phyloP scores from a whole-genome alignment of 2,329 filamentous ascomycete species.

The Alternaria triticimaculans region DNA sequence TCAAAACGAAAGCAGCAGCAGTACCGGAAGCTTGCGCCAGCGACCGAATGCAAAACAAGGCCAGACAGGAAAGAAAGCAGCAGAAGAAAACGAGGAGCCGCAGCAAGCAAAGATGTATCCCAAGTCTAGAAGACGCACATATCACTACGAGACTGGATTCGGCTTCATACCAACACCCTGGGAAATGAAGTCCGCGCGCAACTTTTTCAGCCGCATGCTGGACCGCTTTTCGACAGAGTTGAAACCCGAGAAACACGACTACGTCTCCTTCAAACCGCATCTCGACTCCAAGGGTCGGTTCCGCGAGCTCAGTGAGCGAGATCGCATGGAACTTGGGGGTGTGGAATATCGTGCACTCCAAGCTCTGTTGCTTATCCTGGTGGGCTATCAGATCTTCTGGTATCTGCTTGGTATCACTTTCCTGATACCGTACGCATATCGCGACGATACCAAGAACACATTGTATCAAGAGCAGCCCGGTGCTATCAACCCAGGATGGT shows the following conservation, averaged over 20 bases:
- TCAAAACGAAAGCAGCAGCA: constrained; percentile 5
- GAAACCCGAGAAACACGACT: constrained; percentile 33
- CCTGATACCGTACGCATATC: constrained; percentile 55
- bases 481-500: constrained; percentile 41
- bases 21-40: constrained; percentile 14
- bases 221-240: constrained; percentile 25
- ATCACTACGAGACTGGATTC: constrained; percentile 36
- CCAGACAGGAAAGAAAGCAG: background rate
- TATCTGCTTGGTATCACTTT: constrained; percentile 55
- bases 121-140: constrained; percentile 24
- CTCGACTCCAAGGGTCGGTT: constrained; percentile 42
- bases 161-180: constrained; percentile 41
- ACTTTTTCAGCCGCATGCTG: constrained; percentile 29
- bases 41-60: background rate
- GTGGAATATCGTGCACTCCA: constrained; percentile 61
- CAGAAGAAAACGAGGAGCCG: background rate
- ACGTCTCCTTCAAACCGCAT: constrained; percentile 41
- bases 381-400: constrained; percentile 47
- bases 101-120: constrained; percentile 15
- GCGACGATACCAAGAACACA: constrained; percentile 49
- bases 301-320: constrained; percentile 48
- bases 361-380: constrained; percentile 56
- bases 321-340: constrained; percentile 57
- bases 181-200: constrained; percentile 34
- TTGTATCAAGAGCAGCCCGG: constrained; percentile 48